Evolutionary conservation across 805 yeast species (phyloP), one percentile per base, ranked within the genome.

Genomic region (Candida ascalaphidarum): DNA sequence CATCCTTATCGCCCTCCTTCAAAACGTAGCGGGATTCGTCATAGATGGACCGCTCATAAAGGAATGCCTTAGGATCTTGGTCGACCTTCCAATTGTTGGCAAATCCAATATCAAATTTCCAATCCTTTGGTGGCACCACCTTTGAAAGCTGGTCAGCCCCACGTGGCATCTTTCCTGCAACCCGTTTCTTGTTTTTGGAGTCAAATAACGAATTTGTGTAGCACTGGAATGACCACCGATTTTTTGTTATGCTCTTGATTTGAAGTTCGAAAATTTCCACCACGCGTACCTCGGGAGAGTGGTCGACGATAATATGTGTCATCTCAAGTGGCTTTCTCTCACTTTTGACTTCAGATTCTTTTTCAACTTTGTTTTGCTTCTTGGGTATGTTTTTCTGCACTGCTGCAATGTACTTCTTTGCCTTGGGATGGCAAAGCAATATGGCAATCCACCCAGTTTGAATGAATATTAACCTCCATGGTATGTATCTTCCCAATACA

Each of bases 191-290:
- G 36, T 77, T 75, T 14, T 52, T 50, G 12, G 50, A 46, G 32
- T 72, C 77, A 50, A 79, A 88, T 0, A 77, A 48, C 3, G 59
- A 57, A 9, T 58, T 58, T 0, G 89, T 66, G 45, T 65, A 82
- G 14, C 68, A 48, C 45, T 71, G 71, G 17, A 76, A 70, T 21
- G 68, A 62, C 82, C 89, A 86, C 17, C 64, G 64, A 5, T 65
- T 58, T 0, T 75, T 70, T 2, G 80, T 66, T 15, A 74, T 52
- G 21, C 81, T 81, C 39, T 68, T 79, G 24, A 68, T 63, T 46
- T 81, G 81, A 14, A 86, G 63, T 50, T 86, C 95, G 48, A 66
- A 88, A 1, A 88, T 61, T 44, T 86, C 94, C 6, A 83, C 86
- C n/a, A 57, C 49, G 24, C 73, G 59, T 1, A 57, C 49, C 26